Evolutionary conservation across 371 early-diverging fungal genomes (phyloP), one percentile per base, ranked within the genome.

Genomic region (Haplosporangium sp.): DNA sequence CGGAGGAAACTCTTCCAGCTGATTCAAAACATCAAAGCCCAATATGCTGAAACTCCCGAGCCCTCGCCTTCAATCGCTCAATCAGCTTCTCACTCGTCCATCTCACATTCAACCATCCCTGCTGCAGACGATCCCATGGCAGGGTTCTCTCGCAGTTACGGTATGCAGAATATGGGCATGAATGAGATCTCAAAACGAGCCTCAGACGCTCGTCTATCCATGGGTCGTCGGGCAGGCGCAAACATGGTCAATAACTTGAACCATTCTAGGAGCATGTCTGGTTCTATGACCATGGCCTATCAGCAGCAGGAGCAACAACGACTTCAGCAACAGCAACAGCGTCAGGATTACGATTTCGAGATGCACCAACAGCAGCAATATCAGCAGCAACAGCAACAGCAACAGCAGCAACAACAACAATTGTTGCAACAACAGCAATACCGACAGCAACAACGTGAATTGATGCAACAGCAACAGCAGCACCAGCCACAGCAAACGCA

Each of bases 1-100:
- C 83, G 95, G 45, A 91, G 92, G 66, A 83, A 90, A 72, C 86
- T 86, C 50, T 94, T 94, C 82, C 89, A 91, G 47, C 84, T 95
- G 38, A 92, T 94, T 51, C 92, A 89, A 63, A 61, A 60, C 29
- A 73, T 83, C 65, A 83, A 81, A 47, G 53, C 69, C 18, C 66
- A 79, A 42, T 69, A 74, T 21, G 50, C 70, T 42, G 60, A 74
- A 37, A 68, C 59, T 42, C 69, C 62, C 36, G 79, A 72, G 6
- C 55, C 73, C 40, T 67, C 76, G 10, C 59, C 76, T 52, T 29
- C 66, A 12, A 47, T n/a, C 29, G 18, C 37, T 29, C 29, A 29
- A 29, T 29, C 29, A 4, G 4, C 29, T 4, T 29, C 29, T 29
- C 29, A 29, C 41, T 41, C 56, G 23, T 5, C 54, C 38, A 40